Evolutionary conservation across 2,329 filamentous ascomycete species (phyloP).

Genomic region (Truncatella angustata): DNA sequence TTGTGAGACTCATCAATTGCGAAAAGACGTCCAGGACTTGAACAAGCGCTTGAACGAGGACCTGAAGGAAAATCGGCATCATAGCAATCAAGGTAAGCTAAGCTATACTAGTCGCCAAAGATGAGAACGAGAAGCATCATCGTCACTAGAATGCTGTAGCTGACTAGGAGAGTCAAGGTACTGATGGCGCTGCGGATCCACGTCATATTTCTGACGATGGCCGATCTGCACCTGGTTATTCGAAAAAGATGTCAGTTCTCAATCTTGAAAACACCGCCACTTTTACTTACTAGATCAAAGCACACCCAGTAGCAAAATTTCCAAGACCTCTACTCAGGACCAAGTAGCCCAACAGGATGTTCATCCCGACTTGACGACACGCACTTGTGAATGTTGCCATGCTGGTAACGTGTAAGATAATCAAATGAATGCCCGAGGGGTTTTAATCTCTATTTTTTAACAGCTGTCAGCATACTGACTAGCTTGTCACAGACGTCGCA

Average conservation of each 20-base stretch:
- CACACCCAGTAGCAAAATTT: too few species aligned
- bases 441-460: too few species aligned
- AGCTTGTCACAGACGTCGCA: background rate
- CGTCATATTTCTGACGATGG: background rate
- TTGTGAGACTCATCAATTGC: background rate
- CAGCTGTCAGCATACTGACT: too few species aligned
- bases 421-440: too few species aligned
- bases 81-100: background rate
- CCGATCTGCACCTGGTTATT: background rate
- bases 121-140: background rate
- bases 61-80: background rate
- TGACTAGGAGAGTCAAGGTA: background rate
- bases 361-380: background rate
- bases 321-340: too few species aligned
- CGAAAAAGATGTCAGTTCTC: background rate
- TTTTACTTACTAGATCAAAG: too few species aligned
- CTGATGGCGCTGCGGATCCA: slow-evolving; percentile 2
- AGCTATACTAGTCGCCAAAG: background rate
- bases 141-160: background rate
- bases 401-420: background rate
- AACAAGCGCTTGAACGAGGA: background rate
- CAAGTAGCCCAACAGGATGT: background rate
- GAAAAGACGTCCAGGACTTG: background rate
- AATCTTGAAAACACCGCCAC: background rate
- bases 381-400: background rate